phyloP scores from a whole-genome alignment of 1,284 basidiomycete species.

The Marasmius oreades region DNA sequence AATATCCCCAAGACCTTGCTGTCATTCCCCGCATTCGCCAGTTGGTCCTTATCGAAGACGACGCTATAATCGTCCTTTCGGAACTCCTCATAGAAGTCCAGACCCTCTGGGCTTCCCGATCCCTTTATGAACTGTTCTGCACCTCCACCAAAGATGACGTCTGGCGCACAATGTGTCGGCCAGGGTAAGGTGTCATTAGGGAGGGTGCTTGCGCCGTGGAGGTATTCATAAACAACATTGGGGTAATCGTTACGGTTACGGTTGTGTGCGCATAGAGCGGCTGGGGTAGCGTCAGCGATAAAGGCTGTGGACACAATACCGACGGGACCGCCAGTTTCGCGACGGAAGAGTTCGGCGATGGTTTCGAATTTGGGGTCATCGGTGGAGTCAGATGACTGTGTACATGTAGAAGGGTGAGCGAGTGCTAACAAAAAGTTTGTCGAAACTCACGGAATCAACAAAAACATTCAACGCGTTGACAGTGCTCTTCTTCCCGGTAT shows the following conservation, averaged over 20 bases:
- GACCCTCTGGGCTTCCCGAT: slow-evolving; percentile 30
- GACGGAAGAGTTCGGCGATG: slow-evolving; percentile 38
- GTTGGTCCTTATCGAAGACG: slow-evolving; percentile 31
- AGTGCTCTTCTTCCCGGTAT: slow-evolving; percentile 38
- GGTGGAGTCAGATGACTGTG: slow-evolving; percentile 33
- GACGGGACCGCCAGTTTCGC: slow-evolving; percentile 32
- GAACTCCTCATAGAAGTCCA: slow-evolving; percentile 38
- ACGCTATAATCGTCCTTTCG: slow-evolving; percentile 35
- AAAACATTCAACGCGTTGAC: slow-evolving; percentile 38
- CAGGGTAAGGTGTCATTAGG: slow-evolving; percentile 30
- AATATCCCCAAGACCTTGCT: slow-evolving; percentile 39
- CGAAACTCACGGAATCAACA: slow-evolving; percentile 33
- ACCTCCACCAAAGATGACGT: slow-evolving; percentile 40
- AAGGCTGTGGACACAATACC: slow-evolving; percentile 40
- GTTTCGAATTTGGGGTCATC: slow-evolving; percentile 42
- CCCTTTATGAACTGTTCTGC: slow-evolving; percentile 40
- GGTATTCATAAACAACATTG: slow-evolving; percentile 33
- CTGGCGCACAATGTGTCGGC: slow-evolving; percentile 37
- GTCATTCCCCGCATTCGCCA: slow-evolving; percentile 26
- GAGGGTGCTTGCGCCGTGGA: slow-evolving; percentile 28
- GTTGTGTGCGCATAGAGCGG: slow-evolving; percentile 37
- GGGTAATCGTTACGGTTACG: slow-evolving; percentile 32
- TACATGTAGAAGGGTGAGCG: background rate
- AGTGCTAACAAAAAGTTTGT: background rate
- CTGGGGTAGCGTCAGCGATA: slow-evolving; percentile 41